A percentile compares a stretch with the other conserved stretches of the same genome.
Evolutionary conservation across 768 basidiomycete genomes (phyloP).

Genomic region (Tubosaeta sp.): DNA sequence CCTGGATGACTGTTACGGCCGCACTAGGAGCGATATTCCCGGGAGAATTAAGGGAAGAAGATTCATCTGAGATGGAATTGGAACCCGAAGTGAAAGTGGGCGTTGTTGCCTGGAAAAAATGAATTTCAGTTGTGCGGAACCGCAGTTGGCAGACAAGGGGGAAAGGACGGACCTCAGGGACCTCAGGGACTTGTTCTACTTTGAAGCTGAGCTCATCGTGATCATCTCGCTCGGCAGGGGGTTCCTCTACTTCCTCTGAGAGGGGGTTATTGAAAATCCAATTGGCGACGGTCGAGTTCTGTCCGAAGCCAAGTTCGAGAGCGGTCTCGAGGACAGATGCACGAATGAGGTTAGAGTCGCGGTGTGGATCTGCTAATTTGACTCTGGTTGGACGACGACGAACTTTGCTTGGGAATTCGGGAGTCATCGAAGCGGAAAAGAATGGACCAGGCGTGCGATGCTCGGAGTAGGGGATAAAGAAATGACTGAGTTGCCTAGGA

Average conservation of each 20-base stretch:
- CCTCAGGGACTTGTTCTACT: conserved; percentile 13
- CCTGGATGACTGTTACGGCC: conserved; percentile 14
- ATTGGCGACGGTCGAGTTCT: conserved; percentile 54
- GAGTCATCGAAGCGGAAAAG: conserved; percentile 23
- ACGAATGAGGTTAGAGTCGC: conserved; percentile 57
- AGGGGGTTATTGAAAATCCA: conserved; percentile 70
- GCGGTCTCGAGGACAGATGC: conserved; percentile 75
- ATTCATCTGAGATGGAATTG: conserved; percentile 42
- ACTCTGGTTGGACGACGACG: conserved; percentile 28
- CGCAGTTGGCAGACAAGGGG: not conserved
- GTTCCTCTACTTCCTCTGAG: conserved; percentile 52
- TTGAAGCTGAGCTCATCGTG: not conserved
- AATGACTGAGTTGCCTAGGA: not conserved
- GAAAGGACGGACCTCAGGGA: conserved; percentile 20
- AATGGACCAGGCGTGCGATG: conserved; percentile 6
- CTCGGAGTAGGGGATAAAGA: not conserved
- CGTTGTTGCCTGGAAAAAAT: conserved; percentile 18
- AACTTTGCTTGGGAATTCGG: conserved; percentile 11
- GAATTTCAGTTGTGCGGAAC: conserved; percentile 10
- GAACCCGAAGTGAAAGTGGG: conserved; percentile 39
- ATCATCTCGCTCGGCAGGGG: conserved; percentile 12
- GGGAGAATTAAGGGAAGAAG: conserved; percentile 30
- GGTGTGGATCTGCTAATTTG: conserved; percentile 18
- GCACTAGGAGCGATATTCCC: conserved; percentile 15
- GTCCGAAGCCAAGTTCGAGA: conserved; percentile 60